These are phyloP conservation scores for Epichloe sp. DNA, from an alignment of 2,329 filamentous ascomycete genomes.

Conservation along the genomic window DNA sequence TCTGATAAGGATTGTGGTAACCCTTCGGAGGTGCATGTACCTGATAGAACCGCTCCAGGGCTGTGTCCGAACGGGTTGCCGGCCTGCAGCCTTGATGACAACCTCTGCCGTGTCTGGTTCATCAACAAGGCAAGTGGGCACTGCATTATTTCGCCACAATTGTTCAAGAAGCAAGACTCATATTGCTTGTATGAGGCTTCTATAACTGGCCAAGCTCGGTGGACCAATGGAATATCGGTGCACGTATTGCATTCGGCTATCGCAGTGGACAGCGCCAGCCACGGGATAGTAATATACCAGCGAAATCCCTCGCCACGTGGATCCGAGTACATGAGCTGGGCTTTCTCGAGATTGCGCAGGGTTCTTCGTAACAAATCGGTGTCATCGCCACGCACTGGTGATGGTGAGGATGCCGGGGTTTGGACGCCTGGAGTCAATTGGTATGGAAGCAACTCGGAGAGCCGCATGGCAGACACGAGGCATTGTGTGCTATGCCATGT, in stretches of 20 bases:
- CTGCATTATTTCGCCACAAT: neutral
- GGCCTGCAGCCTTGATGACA: neutral
- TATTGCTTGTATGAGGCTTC: slow-evolving; percentile 6
- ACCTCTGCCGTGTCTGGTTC: neutral
- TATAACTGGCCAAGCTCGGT: slow-evolving; percentile 5
- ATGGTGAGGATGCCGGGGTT: neutral
- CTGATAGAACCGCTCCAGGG: neutral
- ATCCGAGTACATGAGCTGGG: slow-evolving; percentile 6
- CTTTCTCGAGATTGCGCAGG: slow-evolving; percentile 3
- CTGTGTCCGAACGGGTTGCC: neutral
- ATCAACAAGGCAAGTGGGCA: neutral
- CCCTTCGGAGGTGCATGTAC: neutral
- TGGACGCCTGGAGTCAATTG: neutral
- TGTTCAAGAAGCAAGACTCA: neutral
- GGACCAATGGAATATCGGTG: slow-evolving; percentile 2
- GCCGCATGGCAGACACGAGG: slow-evolving; percentile 5
- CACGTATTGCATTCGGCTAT: slow-evolving; percentile 8
- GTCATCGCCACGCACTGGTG: neutral
- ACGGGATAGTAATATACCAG: slow-evolving; percentile 6
- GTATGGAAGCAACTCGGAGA: slow-evolving; percentile 1
- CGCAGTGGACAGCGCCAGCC: slow-evolving; percentile 7
- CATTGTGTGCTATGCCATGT: slow-evolving; percentile 9
- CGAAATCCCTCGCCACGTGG: slow-evolving; percentile 6
- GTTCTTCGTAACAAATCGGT: slow-evolving; percentile 1
- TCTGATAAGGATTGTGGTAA: neutral